Evolutionary conservation across 2,329 filamentous ascomycete genomes (phyloP).

Genomic region (Pseudogymnoascus sp.): DNA sequence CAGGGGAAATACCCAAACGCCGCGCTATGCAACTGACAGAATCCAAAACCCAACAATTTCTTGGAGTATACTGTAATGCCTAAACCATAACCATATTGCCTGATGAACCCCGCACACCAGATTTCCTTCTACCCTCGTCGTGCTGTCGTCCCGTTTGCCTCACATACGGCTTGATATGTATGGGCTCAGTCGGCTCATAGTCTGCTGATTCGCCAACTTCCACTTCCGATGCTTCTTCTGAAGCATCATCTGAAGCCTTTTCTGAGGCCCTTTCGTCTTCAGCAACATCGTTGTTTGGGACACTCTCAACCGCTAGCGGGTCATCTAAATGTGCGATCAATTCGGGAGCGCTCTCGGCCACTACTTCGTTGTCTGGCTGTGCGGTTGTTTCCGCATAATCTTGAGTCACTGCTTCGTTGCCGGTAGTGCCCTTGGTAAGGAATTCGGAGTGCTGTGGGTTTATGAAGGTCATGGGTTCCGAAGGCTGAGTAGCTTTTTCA

Average conservation of each 20-base stretch:
- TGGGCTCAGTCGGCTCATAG: background rate
- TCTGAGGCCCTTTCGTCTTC: background rate
- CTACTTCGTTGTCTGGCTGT: background rate
- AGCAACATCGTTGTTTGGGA: background rate
- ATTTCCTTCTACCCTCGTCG: constrained; percentile 2
- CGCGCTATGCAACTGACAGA: constrained; percentile 3
- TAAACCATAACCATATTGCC: constrained; percentile 6
- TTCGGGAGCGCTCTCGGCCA: background rate
- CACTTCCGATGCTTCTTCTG: background rate
- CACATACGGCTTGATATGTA: constrained; percentile 6
- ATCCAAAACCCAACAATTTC: background rate
- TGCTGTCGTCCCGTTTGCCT: background rate
- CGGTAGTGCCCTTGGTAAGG: background rate
- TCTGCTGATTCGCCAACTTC: background rate
- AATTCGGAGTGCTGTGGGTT: background rate
- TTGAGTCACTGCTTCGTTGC: background rate
- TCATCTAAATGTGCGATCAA: background rate
- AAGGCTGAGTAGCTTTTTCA: background rate
- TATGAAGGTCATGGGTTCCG: background rate
- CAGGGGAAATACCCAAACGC: background rate
- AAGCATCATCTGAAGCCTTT: background rate
- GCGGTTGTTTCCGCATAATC: background rate
- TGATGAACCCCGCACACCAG: background rate
- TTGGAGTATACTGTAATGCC: background rate
- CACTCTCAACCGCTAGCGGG: background rate